These are phyloP conservation scores for Coemansia aciculifera DNA, from an alignment of 192 early-diverging fungal genomes.

Conservation along the genomic window DNA sequence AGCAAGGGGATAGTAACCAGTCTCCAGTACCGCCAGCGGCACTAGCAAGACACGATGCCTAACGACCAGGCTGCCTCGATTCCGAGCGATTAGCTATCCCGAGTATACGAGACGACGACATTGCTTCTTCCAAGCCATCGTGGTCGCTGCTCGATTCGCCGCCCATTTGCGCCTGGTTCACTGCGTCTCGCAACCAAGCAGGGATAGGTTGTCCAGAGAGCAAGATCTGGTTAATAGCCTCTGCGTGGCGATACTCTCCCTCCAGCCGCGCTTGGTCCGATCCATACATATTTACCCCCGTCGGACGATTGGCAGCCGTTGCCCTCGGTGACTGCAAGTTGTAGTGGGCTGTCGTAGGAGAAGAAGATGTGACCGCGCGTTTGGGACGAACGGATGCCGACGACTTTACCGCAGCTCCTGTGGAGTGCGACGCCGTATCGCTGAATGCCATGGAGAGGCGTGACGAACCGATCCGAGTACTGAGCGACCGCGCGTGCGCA, in stretches of 20 bases:
- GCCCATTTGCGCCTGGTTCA: constrained; percentile 30
- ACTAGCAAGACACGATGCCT: background rate
- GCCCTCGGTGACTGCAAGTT: background rate
- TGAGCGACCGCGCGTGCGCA: constrained; percentile 43
- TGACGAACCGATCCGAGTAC: constrained; percentile 26
- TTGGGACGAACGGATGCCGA: constrained; percentile 10
- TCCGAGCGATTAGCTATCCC: constrained; percentile 3
- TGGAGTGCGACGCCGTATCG: constrained; percentile 14
- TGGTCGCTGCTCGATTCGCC: background rate
- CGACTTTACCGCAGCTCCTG: constrained; percentile 13
- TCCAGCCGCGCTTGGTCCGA: constrained; percentile 35
- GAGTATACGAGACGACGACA: constrained; percentile 4
- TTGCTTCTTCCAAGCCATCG: background rate
- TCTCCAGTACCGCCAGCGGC: background rate
- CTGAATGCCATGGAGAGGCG: constrained; percentile 34
- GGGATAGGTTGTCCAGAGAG: constrained; percentile 53
- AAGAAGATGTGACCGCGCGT: constrained; percentile 12
- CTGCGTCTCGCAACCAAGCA: constrained; percentile 48
- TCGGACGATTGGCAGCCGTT: background rate
- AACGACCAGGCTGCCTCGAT: background rate
- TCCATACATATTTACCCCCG: constrained; percentile 35
- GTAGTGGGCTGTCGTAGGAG: constrained; percentile 1
- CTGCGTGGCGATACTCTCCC: constrained; percentile 51
- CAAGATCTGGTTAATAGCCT: constrained; percentile 53
- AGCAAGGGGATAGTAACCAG: background rate